Evolutionary conservation across 495 filamentous ascomycete species (phyloP).

Genomic region (Symbiotaphrina buchneri): DNA sequence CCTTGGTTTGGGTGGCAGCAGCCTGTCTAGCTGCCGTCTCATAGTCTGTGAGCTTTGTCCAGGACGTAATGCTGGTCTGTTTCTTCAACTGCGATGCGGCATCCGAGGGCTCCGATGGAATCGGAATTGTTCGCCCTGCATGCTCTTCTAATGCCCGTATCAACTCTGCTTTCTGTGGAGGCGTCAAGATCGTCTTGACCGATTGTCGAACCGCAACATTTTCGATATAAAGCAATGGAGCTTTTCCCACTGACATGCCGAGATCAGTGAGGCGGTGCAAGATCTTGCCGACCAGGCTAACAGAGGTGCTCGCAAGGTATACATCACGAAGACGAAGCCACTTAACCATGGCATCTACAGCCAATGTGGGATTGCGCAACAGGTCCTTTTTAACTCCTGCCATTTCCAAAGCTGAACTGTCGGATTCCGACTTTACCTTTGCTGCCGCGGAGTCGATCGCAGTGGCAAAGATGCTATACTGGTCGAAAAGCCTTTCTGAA

Average conservation of each 20-base stretch:
- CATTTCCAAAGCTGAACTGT: background rate
- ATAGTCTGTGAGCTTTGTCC: background rate
- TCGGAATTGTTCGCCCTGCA: conserved; percentile 22
- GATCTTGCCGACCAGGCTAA: conserved; percentile 44
- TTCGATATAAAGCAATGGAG: conserved; percentile 36
- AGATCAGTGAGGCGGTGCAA: conserved; percentile 48
- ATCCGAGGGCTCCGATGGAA: too few species aligned
- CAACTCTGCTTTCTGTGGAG: conserved; percentile 62
- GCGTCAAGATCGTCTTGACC: conserved; percentile 47
- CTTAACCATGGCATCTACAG: conserved; percentile 46
- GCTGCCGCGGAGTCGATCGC: conserved; percentile 25
- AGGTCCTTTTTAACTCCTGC: conserved; percentile 23
- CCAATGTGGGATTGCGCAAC: conserved; percentile 33
- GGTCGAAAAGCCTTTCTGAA: conserved; percentile 61
- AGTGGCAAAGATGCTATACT: conserved; percentile 56
- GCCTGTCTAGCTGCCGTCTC: background rate
- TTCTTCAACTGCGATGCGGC: background rate
- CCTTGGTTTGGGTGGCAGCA: too few species aligned
- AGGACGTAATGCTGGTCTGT: background rate
- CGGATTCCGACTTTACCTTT: conserved; percentile 13
- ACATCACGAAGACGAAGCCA: conserved; percentile 71
- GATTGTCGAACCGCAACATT: conserved; percentile 30
- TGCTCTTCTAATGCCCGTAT: conserved; percentile 60
- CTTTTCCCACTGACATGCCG: conserved; percentile 38
- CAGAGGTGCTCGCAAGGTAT: conserved; percentile 55